Base-by-base conservation (phyloP, 169 alveolate species). In the Eimeria acervulina region DNA sequence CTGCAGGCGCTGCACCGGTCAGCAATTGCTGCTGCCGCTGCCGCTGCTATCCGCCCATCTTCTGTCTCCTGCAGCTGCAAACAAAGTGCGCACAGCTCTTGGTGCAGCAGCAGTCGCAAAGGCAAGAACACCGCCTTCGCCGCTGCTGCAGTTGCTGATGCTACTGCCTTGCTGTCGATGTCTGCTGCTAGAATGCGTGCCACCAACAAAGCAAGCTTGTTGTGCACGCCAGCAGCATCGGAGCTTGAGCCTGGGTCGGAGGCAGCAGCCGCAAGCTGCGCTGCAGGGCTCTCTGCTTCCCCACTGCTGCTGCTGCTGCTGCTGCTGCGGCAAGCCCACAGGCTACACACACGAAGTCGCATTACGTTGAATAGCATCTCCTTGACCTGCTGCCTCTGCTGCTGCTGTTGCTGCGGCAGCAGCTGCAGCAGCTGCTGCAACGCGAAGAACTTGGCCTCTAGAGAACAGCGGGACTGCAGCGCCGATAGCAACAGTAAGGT, bases 181-280 rank as follows among this genome's bases (percentile, higher is more conserved):
- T 81, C 68, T 81, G 90, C 72, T 81, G 90, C 90, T 38, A 84
- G 78, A 78, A 84, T 55, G 55, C 74, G 78, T 4, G 76, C 61
- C 31, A 55, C 78, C 44, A 55, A n/a, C 93, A 84, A 19, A 3
- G 76, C 78, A 13, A 51, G 78, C 21, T 55, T 84, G 93, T 51
- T 51, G 63, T 84, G 93, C 74, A 51, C 78, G 28, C 47, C 93
- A 55, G 76, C 76, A 31, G 74, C 78, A 28, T 81, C 93, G 19
- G 93, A 59, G 59, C 93, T 51, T 31, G 78, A n/a, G 36, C 70
- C 59, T 59, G 93, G 78, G 80, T 55, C 93, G 31, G 93, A 33
- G 33, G 93, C 93, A 52, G 80, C 93, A 33, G 93, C 93, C 59
- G 93, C 93, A 84, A 74, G 90, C 66, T 51, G 63, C 66, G 90